Conservation (phyloP, 2,329 filamentous ascomycete genomes). For the Cylindrodendrum hubeiense region DNA sequence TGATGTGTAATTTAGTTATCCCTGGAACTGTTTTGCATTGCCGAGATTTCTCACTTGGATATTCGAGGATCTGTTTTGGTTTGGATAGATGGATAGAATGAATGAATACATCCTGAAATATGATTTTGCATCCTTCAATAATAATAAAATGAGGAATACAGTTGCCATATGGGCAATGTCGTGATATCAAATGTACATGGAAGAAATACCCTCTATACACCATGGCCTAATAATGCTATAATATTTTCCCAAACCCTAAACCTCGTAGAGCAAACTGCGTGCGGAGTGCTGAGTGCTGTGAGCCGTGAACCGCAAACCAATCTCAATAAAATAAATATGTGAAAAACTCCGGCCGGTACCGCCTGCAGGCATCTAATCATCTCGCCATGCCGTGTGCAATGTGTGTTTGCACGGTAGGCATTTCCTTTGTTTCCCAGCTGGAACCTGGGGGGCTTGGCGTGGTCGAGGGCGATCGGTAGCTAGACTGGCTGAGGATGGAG, state of each 20-base stretch:
- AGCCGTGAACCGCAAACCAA: slow-evolving; percentile 5
- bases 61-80: slow-evolving; percentile 15
- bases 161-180: slow-evolving; percentile 24
- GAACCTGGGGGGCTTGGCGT: slow-evolving; percentile 23
- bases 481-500: slow-evolving; percentile 24
- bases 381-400: slow-evolving; percentile 1
- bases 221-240: slow-evolving; percentile 21
- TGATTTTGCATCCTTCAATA: slow-evolving; percentile 4
- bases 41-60: not conserved
- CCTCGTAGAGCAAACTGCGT: slow-evolving; percentile 8
- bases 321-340: not conserved
- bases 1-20: not conserved
- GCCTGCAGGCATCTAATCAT: not conserved
- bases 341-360: slow-evolving; percentile 36
- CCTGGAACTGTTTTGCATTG: slow-evolving; percentile 14
- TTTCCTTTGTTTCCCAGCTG: slow-evolving; percentile 22
- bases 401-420: slow-evolving; percentile 4
- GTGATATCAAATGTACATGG: slow-evolving; percentile 20
- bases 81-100: slow-evolving; percentile 10
- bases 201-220: slow-evolving; percentile 37
- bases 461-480: slow-evolving; percentile 13
- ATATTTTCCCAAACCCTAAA: slow-evolving; percentile 28
- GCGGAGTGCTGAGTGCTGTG: slow-evolving; percentile 13
- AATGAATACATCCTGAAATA: slow-evolving; percentile 25
- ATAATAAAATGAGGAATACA: slow-evolving; percentile 15